Evolutionary conservation across 495 filamentous ascomycete genomes (phyloP), one percentile per base, ranked within the genome.

Genomic region (Aspergillus asperescens): DNA sequence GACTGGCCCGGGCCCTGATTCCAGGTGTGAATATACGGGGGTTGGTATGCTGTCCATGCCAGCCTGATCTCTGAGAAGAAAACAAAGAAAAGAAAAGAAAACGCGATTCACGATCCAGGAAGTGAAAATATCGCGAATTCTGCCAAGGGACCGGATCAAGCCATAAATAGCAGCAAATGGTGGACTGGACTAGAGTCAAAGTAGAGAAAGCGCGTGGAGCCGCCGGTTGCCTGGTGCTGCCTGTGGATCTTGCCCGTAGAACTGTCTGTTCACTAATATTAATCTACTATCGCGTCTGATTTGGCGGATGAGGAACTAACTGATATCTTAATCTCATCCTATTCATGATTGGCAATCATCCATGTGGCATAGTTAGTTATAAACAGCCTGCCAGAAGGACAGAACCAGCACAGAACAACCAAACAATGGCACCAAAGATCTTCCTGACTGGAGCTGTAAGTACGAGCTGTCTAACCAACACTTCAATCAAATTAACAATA

Each of bases 371-470:
- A n/a, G n/a, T n/a, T n/a, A n/a, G n/a, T n/a, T n/a, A n/a, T n/a
- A n/a, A n/a, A n/a, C n/a, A n/a, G n/a, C n/a, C n/a, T n/a, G n/a
- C n/a, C n/a, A n/a, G n/a, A n/a, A n/a, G n/a, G n/a, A n/a, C n/a
- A n/a, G n/a, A n/a, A n/a, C n/a, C n/a, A n/a, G n/a, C n/a, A n/a
- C n/a, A n/a, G n/a, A n/a, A n/a, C n/a, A n/a, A n/a, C n/a, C n/a
- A n/a, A n/a, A n/a, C n/a, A n/a, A n/a, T n/a, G n/a, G n/a, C 40
- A 12, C 23, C 40, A 13, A 42, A 42, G 23, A 42, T 42, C 1
- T 42, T 42, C 40, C 40, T 42, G 4, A 42, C 40, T 13, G 40
- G 40, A 25, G 40, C 40, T n/a, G n/a, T n/a, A n/a, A 10, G 40
- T 42, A 13, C 16, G 7, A n/a, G 3, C 18, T 22, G 10, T 22